These are phyloP conservation scores for Citrus mangshanensis DNA, from an alignment of 345 rosid species.

Conservation along the genomic window DNA sequence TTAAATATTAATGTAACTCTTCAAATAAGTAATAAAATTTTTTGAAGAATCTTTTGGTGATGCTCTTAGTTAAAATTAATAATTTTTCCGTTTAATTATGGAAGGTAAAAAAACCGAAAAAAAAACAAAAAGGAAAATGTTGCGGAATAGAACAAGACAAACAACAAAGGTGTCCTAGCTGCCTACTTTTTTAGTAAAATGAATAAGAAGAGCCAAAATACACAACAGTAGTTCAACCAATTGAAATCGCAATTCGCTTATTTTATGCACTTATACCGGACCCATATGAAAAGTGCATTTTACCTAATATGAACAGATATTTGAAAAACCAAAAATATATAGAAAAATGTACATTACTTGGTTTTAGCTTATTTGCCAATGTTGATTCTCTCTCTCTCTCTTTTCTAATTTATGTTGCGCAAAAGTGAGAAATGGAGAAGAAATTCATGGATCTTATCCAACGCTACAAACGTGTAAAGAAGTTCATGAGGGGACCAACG, in stretches of 20 bases:
- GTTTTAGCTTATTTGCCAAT: background rate
- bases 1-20: too few relatives aligned
- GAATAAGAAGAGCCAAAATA: background rate
- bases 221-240: background rate
- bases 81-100: background rate
- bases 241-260: background rate
- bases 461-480: background rate
- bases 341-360: background rate
- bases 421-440: too few relatives aligned
- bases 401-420: too few relatives aligned
- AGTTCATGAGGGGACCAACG: background rate
- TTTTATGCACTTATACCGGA: background rate
- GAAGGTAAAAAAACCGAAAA: background rate
- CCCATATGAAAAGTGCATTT: background rate
- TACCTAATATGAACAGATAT: background rate
- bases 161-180: background rate
- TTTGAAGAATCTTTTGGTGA: accelerated
- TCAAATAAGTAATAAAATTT: too few relatives aligned
- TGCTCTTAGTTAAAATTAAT: background rate
- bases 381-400: too few relatives aligned
- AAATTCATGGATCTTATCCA: too few relatives aligned
- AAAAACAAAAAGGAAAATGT: background rate
- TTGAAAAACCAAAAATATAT: background rate
- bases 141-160: background rate
- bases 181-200: background rate